These are phyloP conservation scores for Trichoderma sp. DNA, from an alignment of 2,329 filamentous ascomycete species.

Conservation along the genomic window DNA sequence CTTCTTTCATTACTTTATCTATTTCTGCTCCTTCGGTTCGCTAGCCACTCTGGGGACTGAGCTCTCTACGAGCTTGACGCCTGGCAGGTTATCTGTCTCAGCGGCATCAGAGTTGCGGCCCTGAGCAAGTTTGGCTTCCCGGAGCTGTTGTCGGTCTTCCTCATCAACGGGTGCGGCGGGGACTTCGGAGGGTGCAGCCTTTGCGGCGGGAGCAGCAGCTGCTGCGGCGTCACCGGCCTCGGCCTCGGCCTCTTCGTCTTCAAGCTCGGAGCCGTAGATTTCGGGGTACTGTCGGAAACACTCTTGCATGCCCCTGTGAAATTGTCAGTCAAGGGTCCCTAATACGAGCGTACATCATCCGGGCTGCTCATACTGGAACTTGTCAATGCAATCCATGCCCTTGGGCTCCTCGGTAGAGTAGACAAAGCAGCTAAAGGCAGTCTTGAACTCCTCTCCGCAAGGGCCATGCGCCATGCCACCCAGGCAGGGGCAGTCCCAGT, in stretches of 20 bases:
- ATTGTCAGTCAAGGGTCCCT: constrained; percentile 32
- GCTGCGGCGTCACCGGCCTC: constrained; percentile 31
- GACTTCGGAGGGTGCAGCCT: constrained; percentile 5
- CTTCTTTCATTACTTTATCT: constrained; percentile 7
- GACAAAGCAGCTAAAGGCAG: constrained; percentile 98
- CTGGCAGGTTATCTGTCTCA: constrained; percentile 26
- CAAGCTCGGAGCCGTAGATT: constrained; percentile 85
- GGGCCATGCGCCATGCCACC: constrained; percentile 97
- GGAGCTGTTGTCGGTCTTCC: constrained; percentile 19
- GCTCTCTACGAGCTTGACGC: constrained; percentile 19
- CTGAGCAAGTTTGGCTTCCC: constrained; percentile 6
- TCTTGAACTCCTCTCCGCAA: constrained; percentile 93
- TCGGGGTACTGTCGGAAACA: constrained; percentile 95
- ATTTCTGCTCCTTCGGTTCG: constrained; percentile 30
- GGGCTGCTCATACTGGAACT: constrained; percentile 76
- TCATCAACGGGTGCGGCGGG: neutral
- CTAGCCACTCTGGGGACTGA: constrained; percentile 30
- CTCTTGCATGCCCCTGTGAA: constrained; percentile 83
- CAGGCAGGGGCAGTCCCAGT: constrained; percentile 98
- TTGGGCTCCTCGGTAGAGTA: constrained; percentile 92
- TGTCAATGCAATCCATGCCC: constrained; percentile 96
- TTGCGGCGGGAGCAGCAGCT: constrained; percentile 1
- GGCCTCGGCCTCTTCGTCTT: constrained; percentile 42
- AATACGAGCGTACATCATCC: neutral
- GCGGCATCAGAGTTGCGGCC: constrained; percentile 16